phyloP scores from a whole-genome alignment of 2,329 filamentous ascomycete species.

The Pseudogymnoascus sp. region DNA sequence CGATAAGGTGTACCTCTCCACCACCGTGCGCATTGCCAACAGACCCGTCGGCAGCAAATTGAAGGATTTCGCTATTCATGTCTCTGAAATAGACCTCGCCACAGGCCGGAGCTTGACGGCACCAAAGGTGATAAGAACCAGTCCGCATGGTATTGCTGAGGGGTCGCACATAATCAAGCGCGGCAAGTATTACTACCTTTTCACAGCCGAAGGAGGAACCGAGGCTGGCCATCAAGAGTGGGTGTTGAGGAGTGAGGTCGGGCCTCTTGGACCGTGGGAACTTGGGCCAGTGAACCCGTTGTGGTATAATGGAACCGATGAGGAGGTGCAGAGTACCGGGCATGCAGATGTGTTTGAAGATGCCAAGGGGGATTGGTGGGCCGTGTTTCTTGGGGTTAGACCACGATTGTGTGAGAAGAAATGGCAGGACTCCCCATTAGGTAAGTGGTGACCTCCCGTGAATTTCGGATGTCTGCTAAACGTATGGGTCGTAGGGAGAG shows the following conservation, averaged over 20 bases:
- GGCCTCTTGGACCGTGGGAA: conserved; percentile 43
- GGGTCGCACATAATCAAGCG: conserved; percentile 34
- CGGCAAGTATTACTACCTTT: conserved; percentile 32
- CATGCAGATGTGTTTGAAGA: conserved; percentile 42
- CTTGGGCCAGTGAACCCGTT: conserved; percentile 35
- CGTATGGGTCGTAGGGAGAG: conserved; percentile 10
- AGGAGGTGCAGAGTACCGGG: conserved; percentile 27
- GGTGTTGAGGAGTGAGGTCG: conserved; percentile 38
- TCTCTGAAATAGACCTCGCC: conserved; percentile 37
- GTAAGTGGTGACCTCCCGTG: conserved; percentile 23
- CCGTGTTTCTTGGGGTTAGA: conserved; percentile 39
- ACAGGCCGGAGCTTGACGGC: conserved; percentile 34
- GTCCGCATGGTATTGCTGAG: conserved; percentile 35
- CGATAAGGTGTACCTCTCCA: conserved; percentile 41
- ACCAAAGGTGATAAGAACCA: conserved; percentile 31
- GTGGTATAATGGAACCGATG: conserved; percentile 33
- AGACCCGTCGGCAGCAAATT: conserved; percentile 31
- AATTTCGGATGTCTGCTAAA: not conserved
- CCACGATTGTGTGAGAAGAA: conserved; percentile 28
- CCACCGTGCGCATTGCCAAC: conserved; percentile 21
- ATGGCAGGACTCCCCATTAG: conserved; percentile 35
- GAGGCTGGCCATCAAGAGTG: conserved; percentile 44
- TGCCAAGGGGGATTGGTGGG: conserved; percentile 38
- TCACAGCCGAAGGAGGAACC: conserved; percentile 23
- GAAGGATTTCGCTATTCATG: conserved; percentile 45